phyloP scores from a whole-genome alignment of 495 filamentous ascomycete genomes.

The Hypoxylon rickii region DNA sequence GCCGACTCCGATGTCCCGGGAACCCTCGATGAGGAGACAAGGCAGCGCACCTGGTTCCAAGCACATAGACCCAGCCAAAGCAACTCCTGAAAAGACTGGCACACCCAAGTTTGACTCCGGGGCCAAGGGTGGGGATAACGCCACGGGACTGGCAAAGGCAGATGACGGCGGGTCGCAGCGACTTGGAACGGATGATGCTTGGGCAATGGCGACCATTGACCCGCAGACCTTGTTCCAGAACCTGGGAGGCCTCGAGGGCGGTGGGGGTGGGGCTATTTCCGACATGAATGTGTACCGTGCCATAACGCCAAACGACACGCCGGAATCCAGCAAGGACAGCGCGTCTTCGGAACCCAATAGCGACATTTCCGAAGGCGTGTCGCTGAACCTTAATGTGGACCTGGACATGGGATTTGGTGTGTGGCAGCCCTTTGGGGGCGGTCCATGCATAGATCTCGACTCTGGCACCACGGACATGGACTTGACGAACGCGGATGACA shows the following conservation, averaged over 20 bases:
- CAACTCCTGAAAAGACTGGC: conserved; percentile 33
- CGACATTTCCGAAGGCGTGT: conserved; percentile 54
- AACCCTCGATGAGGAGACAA: conserved; percentile 50
- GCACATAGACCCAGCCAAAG: conserved; percentile 26
- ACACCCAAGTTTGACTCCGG: conserved; percentile 32
- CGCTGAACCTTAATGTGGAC: conserved; percentile 39
- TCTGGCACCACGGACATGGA: conserved; percentile 10
- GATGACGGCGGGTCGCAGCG: conserved; percentile 25
- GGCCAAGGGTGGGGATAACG: conserved; percentile 24
- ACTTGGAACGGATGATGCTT: conserved; percentile 35
- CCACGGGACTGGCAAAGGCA: conserved; percentile 16
- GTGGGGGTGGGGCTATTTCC: conserved; percentile 46
- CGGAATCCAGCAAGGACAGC: conserved; percentile 60
- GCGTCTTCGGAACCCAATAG: conserved; percentile 57
- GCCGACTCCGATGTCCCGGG: conserved; percentile 53
- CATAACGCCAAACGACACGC: conserved; percentile 59
- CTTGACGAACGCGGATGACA: conserved; percentile 1
- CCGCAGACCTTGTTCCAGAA: conserved; percentile 49
- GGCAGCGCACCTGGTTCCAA: conserved; percentile 44
- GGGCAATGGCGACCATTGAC: conserved; percentile 49
- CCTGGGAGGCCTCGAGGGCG: conserved; percentile 40
- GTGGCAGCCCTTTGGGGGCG: conserved; percentile 48
- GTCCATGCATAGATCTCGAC: conserved; percentile 8
- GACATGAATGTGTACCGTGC: conserved; percentile 54
- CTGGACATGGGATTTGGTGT: conserved; percentile 50